Evolutionary conservation across 2,329 filamentous ascomycete species (phyloP), one percentile per base, ranked within the genome.

Genomic region (Plenodomus tracheiphilus): DNA sequence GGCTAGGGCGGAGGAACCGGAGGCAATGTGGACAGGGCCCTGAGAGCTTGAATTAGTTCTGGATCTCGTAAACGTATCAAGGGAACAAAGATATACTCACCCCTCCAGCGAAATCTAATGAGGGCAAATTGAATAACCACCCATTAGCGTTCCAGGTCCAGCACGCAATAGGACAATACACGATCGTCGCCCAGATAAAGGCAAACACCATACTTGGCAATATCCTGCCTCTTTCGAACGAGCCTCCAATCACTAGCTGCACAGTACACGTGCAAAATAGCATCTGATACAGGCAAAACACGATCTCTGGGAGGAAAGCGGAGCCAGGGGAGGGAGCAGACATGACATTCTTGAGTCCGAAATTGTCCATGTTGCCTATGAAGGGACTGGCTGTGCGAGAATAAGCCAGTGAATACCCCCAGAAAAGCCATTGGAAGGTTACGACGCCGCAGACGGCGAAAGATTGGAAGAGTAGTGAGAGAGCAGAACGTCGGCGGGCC

Each of bases 111-210:
- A 83, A 85, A 62, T 86, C 83, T 51, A 82, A 76, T 0, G 80
- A 77, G 1, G 80, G 79, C 2, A 86, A 77, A 18, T 85, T 81
- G 68, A 75, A 85, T 0, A 87, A 72, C 84, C 85, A 87, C 10
- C 85, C 84, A 43, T 79, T 60, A 4, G 78, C 62, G 59, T 87
- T 87, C 85, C 85, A 87, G 3, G 83, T 85, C 83, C 84, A 86
- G 71, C 80, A 84, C 0, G 84, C 84, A 30, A 86, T 79, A 0
- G 80, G 79, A 56, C 78, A 86, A 68, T 86, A 86, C 2, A 86
- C 84, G 46, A 86, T 76, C 0, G 84, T 86, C 0, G 83, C 81
- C 84, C 84, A 86, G 61, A 74, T 79, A 64, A 86, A 82, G 18
- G 78, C 75, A 54, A 86, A 89, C 20, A 88, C 74, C 62, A 88